phyloP scores from a whole-genome alignment of 495 filamentous ascomycete species.

The Aspergillus conjunctus region DNA sequence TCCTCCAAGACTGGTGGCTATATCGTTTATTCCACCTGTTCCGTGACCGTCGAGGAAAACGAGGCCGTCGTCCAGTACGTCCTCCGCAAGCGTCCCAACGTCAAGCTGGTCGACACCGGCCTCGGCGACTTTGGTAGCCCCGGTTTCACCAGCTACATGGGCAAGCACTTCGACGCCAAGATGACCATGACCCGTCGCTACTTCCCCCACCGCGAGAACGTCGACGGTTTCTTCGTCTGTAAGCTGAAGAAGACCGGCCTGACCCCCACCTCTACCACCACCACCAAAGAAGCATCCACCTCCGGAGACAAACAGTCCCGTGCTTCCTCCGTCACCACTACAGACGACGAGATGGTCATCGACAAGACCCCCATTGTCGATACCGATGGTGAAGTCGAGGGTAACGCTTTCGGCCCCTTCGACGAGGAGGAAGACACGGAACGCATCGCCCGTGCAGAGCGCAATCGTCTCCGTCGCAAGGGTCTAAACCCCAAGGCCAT shows the following conservation, averaged over 20 bases:
- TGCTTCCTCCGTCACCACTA: conserved; percentile 26
- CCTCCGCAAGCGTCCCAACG: conserved; percentile 85
- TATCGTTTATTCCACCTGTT: conserved; percentile 92
- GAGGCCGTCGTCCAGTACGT: conserved; percentile 93
- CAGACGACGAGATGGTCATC: conserved; percentile 32
- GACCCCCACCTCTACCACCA: conserved; percentile 60
- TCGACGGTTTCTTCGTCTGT: conserved; percentile 97
- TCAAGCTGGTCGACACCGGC: conserved; percentile 89
- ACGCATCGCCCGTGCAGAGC: conserved; percentile 61
- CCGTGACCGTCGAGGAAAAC: conserved; percentile 89
- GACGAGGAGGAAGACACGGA: conserved; percentile 65
- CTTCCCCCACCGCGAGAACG: conserved; percentile 94
- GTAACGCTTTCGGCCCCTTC: conserved; percentile 63
- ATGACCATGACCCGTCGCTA: conserved; percentile 86
- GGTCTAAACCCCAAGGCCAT: conserved; percentile 66
- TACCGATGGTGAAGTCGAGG: conserved; percentile 43
- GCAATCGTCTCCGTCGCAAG: conserved; percentile 62
- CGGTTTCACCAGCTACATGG: conserved; percentile 83
- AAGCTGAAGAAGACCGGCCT: conserved; percentile 93
- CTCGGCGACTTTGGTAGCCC: conserved; percentile 85
- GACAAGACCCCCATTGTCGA: conserved; percentile 54
- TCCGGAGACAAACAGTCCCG: conserved; percentile 22
- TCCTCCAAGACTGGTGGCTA: conserved; percentile 85
- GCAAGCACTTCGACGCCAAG: conserved; percentile 83
- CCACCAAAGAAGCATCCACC: conserved; percentile 32